Evolutionary conservation across 805 yeast species (phyloP).

Genomic region (Kuraishia piskuri): DNA sequence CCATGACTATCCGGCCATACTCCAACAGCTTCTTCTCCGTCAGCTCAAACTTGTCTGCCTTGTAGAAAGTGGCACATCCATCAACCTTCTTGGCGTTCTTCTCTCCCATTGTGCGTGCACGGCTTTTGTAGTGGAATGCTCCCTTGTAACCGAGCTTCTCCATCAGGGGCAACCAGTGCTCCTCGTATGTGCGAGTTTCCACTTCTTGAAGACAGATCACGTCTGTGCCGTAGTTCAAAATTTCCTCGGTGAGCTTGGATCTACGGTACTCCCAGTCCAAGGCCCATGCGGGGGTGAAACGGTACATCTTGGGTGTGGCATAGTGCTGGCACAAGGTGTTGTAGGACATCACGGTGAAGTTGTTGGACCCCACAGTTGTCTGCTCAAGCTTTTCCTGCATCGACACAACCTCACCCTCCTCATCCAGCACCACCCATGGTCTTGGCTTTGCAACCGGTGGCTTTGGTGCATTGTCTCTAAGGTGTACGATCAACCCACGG

Average conservation of each 20-base stretch:
- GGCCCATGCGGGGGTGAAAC: slow-evolving; percentile 97
- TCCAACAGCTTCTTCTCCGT: slow-evolving; percentile 70
- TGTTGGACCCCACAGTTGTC: slow-evolving; percentile 18
- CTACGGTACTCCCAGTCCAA: slow-evolving; percentile 87
- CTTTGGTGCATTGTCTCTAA: slow-evolving; percentile 77
- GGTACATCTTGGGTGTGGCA: slow-evolving; percentile 87
- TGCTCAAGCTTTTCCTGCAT: slow-evolving; percentile 15
- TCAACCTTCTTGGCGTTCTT: slow-evolving; percentile 84
- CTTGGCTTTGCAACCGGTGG: slow-evolving; percentile 62
- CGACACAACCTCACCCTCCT: slow-evolving; percentile 56
- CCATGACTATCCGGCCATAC: slow-evolving; percentile 73
- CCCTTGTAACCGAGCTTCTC: slow-evolving; percentile 71
- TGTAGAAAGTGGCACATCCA: slow-evolving; percentile 95
- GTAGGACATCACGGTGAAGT: slow-evolving; percentile 76
- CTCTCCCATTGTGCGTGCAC: slow-evolving; percentile 85
- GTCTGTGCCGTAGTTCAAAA: slow-evolving; percentile 59
- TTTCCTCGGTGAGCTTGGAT: slow-evolving; percentile 65
- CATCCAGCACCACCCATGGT: slow-evolving; percentile 73
- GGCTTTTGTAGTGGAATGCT: slow-evolving; percentile 74
- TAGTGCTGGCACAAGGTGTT: slow-evolving; percentile 93
- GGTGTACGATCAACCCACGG: slow-evolving; percentile 66
- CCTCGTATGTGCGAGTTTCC: slow-evolving; percentile 78
- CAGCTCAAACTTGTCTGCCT: slow-evolving; percentile 57
- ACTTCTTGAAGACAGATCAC: slow-evolving; percentile 92
- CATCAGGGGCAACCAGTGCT: slow-evolving; percentile 76